Evolutionary conservation across 1,284 basidiomycete species (phyloP).

Genomic region (Trichosporon asahii): DNA sequence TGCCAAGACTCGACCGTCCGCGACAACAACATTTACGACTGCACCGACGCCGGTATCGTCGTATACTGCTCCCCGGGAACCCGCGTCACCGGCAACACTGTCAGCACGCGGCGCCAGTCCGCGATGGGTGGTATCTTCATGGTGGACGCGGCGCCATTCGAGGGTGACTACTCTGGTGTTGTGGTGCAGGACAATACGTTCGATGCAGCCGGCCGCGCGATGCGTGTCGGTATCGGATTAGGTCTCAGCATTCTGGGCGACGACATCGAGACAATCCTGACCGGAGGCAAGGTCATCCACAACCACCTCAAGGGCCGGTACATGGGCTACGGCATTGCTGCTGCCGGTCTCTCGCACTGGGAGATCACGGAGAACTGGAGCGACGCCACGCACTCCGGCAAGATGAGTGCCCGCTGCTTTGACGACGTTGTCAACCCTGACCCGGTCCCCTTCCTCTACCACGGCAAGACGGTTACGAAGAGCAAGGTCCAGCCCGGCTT

Average conservation of each 20-base stretch:
- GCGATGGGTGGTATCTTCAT: conserved; percentile 54
- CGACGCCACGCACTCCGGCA: conserved; percentile 45
- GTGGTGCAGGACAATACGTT: conserved; percentile 51
- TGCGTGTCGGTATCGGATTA: conserved; percentile 55
- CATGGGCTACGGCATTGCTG: conserved; percentile 53
- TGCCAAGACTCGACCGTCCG: conserved; percentile 46
- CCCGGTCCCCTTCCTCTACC: conserved; percentile 46
- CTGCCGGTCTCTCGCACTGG: conserved; percentile 46
- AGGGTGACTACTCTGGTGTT: conserved; percentile 51
- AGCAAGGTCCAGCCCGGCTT: conserved; percentile 47
- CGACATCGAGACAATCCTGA: conserved; percentile 49
- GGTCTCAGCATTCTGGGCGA: conserved; percentile 52
- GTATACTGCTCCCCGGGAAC: conserved; percentile 54
- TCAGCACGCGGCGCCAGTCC: conserved; percentile 37
- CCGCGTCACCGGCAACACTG: conserved; percentile 47
- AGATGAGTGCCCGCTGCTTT: conserved; percentile 46
- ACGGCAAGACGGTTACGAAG: conserved; percentile 34
- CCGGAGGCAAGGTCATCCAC: conserved; percentile 40
- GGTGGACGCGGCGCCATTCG: conserved; percentile 52
- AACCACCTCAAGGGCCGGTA: conserved; percentile 47
- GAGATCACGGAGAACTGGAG: conserved; percentile 50
- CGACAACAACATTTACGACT: conserved; percentile 50
- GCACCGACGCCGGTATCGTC: conserved; percentile 51
- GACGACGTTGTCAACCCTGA: conserved; percentile 48
- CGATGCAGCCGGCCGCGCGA: conserved; percentile 43